Base-by-base conservation (phyloP, 495 filamentous ascomycete genomes). In the Tricharina praecox region DNA sequence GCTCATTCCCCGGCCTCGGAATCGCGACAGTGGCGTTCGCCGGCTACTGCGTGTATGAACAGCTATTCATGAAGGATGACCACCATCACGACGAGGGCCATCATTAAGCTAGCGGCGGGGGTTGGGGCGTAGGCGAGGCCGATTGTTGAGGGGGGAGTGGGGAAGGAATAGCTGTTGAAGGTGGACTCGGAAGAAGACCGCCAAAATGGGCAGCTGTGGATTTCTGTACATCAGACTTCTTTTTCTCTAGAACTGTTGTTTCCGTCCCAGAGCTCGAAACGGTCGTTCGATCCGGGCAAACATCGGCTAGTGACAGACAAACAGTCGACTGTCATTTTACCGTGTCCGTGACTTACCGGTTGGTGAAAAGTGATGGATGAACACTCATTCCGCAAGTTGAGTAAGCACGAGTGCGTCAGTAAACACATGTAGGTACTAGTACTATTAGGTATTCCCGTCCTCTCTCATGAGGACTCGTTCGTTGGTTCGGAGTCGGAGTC, bases 1-100 rank as follows among this genome's bases (percentile, higher is more conserved):
- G 75, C 47, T 68, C 76, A 46, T 81, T 97, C 65, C 90, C 90
- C 23, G 90, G 90, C 40, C 68, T 97, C 41, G 92, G 90, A 37
- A 90, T 84, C 51, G 90, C 85, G 3, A 80, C 78, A 7, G 88
- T 88, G 37, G 86, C 86, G 9, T 97, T 97, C 64, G 77, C 79
- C 28, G 78, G 67, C 40, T 97, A 97, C 67, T 82, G 85, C 66
- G 73, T 71, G 30, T 93, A 83, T 62, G 90, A 97, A 69, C 73
- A 84, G 59, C 58, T 92, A 34, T 93, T 94, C 62, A 51, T 92
- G 48, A 75, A 81, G 58, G 78, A 87, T 34, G 76, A 82, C 44
- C 69, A 72, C 56, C 70, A 77, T 18, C 71, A 78, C 53, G 72
- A 61, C 50, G 69, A 75, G 21, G 68, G 48, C 18, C 68, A 72